These are phyloP conservation scores for Lactuca saligna DNA, from an alignment of 129 eudicot genomes.

Conservation along the genomic window DNA sequence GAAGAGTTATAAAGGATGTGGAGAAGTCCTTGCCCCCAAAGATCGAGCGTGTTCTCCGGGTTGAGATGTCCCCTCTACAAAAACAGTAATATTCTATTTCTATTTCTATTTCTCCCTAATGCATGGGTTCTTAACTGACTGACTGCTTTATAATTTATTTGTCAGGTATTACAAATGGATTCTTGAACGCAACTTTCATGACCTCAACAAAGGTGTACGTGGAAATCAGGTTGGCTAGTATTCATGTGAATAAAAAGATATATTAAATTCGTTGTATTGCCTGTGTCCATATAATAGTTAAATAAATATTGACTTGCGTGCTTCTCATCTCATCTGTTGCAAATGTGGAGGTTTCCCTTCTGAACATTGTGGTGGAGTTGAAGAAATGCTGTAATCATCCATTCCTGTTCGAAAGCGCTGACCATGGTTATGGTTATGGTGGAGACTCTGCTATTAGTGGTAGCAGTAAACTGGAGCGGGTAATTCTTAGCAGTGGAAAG, in stretches of 20 bases:
- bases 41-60: constrained; percentile 95
- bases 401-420: constrained; percentile 96
- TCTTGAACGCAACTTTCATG: constrained; percentile 96
- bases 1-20: constrained; percentile 97
- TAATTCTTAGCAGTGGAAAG: constrained; percentile 93
- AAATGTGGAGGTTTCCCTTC: neutral
- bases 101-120: neutral
- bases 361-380: constrained; percentile 94
- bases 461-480: constrained; percentile 85
- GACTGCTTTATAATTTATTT: neutral
- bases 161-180: constrained; percentile 97
- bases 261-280: too few relatives aligned
- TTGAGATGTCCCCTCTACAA: constrained; percentile 99
- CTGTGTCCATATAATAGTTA: too few relatives aligned
- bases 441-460: constrained; percentile 79
- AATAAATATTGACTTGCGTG: too few relatives aligned
- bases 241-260: too few relatives aligned
- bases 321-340: neutral
- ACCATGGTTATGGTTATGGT: constrained; percentile 99
- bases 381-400: constrained; percentile 99
- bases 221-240: constrained; percentile 77
- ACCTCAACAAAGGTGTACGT: constrained; percentile 96
- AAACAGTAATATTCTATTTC: constrained; percentile 62
- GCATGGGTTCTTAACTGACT: neutral
- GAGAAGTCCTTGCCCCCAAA: constrained; percentile 99